A percentile compares a stretch with the other conserved stretches of the same genome.
Evolutionary conservation across 2,329 filamentous ascomycete genomes (phyloP).

Genomic region (Fusarium torulosum): DNA sequence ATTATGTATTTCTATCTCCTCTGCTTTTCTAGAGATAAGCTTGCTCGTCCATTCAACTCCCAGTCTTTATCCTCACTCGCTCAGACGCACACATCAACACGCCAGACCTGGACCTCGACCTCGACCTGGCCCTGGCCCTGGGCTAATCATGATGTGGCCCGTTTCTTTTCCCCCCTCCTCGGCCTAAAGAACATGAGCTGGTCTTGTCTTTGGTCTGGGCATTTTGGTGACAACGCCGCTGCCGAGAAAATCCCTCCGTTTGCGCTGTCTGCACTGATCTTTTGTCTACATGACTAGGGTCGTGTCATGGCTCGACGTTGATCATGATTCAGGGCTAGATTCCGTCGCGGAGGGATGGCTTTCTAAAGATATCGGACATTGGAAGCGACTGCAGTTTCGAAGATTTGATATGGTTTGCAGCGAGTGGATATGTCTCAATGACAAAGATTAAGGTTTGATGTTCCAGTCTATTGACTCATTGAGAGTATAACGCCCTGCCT

Average conservation of each 20-base stretch:
- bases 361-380: slow-evolving; percentile 19
- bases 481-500: background rate
- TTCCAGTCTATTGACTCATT: slow-evolving; percentile 14
- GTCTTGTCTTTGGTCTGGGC: slow-evolving; percentile 21
- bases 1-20: slow-evolving; percentile 59
- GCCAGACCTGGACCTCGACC: slow-evolving; percentile 3
- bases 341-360: background rate
- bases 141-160: slow-evolving; percentile 31
- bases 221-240: slow-evolving; percentile 30
- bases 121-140: slow-evolving; percentile 5
- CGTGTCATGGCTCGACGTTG: slow-evolving; percentile 12
- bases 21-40: slow-evolving; percentile 51
- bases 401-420: slow-evolving; percentile 17
- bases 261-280: slow-evolving; percentile 11
- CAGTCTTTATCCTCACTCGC: slow-evolving; percentile 36
- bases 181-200: slow-evolving; percentile 27
- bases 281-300: slow-evolving; percentile 19
- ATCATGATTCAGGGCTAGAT: slow-evolving; percentile 22
- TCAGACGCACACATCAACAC: slow-evolving; percentile 20
- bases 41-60: slow-evolving; percentile 35
- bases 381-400: slow-evolving; percentile 20
- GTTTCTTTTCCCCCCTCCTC: slow-evolving; percentile 27
- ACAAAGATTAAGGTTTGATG: slow-evolving; percentile 21
- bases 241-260: slow-evolving; percentile 31
- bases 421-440: slow-evolving; percentile 8